Conservation (phyloP, 164 flowering plant species). For the Platanus orientalis region DNA sequence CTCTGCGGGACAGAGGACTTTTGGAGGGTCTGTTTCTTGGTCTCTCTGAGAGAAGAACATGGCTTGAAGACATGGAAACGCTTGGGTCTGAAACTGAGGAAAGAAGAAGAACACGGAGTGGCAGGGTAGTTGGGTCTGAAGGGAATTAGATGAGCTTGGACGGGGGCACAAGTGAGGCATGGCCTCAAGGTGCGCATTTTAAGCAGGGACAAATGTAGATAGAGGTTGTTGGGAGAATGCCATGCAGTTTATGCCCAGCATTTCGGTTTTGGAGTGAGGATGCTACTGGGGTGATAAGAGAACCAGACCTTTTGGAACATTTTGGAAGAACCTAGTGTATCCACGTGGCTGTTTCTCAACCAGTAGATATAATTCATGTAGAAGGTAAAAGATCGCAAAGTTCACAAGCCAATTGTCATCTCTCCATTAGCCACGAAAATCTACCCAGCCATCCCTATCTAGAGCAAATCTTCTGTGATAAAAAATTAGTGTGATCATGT, state of each 20-base stretch:
- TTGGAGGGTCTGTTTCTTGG: constrained; percentile 56
- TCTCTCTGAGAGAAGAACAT: constrained; percentile 64
- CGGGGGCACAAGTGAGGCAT: constrained; percentile 16
- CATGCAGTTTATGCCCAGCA: constrained; percentile 2
- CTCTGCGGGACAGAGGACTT: constrained; percentile 52
- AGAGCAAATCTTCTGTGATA: too few relatives aligned
- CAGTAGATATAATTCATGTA: too few relatives aligned
- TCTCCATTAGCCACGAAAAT: too few relatives aligned
- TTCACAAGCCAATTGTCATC: too few relatives aligned
- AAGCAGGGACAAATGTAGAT: constrained; percentile 27
- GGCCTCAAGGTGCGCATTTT: constrained; percentile 44
- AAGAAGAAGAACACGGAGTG: constrained; percentile 21
- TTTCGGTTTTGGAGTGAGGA: background rate
- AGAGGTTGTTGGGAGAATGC: constrained; percentile 8
- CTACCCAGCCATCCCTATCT: too few relatives aligned
- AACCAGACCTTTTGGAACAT: background rate
- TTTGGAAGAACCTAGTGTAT: background rate
- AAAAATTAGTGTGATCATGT: too few relatives aligned
- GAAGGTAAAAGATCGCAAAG: too few relatives aligned
- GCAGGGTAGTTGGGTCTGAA: constrained; percentile 15
- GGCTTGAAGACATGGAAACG: constrained; percentile 57
- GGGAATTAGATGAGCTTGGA: constrained; percentile 14
- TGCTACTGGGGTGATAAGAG: background rate
- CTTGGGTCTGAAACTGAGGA: constrained; percentile 40
- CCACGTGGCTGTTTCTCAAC: background rate